phyloP scores from a whole-genome alignment of 192 early-diverging fungal species.

The Backusella sp. region DNA sequence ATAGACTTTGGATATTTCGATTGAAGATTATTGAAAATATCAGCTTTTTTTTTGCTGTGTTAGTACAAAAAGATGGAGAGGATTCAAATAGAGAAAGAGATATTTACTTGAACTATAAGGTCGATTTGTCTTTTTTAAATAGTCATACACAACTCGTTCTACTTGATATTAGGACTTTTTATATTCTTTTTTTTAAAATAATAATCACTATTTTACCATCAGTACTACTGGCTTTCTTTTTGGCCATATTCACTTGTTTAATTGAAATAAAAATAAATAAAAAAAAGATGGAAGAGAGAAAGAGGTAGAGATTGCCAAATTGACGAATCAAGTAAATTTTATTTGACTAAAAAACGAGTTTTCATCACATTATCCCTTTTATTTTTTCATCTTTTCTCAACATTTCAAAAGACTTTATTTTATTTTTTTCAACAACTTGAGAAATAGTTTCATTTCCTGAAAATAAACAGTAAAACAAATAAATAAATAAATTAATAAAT shows the following conservation, averaged over 20 bases:
- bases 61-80: neutral
- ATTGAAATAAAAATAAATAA: no score
- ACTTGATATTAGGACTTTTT: neutral
- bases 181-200: neutral
- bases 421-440: no score
- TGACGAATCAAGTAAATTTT: neutral
- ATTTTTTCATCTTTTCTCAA: no score
- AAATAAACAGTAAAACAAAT: no score
- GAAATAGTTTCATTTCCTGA: no score
- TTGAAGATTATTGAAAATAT: constrained; percentile 21
- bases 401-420: no score
- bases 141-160: constrained; percentile 3
- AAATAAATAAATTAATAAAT: neutral
- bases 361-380: no score
- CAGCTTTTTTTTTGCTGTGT: neutral
- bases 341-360: no score
- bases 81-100: neutral
- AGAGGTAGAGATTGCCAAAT: neutral
- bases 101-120: constrained; percentile 21
- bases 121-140: constrained; percentile 16
- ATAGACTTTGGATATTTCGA: constrained; percentile 9
- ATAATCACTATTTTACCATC: neutral
- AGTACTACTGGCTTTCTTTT: neutral
- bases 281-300: neutral
- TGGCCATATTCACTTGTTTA: neutral